Percentiles rank a stretch among this genome's conserved stretches.
Evolutionary conservation across 176 grass and related monocot genomes (phyloP).

Genomic region (barley (Hordeum vulgare)): DNA sequence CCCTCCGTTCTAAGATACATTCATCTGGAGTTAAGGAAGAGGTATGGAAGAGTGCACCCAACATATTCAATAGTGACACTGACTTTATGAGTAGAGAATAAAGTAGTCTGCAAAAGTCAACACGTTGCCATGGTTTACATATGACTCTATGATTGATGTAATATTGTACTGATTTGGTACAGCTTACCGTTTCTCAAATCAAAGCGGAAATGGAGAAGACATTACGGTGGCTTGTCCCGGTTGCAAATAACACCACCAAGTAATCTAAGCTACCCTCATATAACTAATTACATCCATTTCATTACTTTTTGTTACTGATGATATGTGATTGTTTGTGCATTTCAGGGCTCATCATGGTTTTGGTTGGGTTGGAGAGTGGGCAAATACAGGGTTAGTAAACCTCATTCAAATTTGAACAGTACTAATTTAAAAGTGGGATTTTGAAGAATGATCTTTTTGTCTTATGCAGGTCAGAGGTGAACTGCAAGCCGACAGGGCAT

Average conservation of each 20-base stretch:
- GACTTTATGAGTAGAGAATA: neutral
- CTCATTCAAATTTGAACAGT: constrained; percentile 6
- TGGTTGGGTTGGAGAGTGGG: constrained; percentile 92
- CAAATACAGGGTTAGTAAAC: constrained; percentile 59
- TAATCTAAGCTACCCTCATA: constrained; percentile 38
- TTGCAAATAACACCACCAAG: constrained; percentile 95
- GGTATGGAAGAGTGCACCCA: constrained; percentile 37
- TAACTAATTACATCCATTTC: neutral
- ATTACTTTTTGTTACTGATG: constrained; percentile 29
- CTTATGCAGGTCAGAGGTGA: constrained; percentile 65
- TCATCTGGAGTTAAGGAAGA: constrained; percentile 79
- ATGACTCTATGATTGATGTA: constrained; percentile 7
- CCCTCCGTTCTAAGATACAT: constrained; percentile 65
- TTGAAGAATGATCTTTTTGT: neutral
- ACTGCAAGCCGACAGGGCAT: constrained; percentile 63
- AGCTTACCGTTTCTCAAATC: constrained; percentile 77
- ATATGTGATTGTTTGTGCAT: constrained; percentile 10
- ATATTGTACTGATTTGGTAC: constrained; percentile 25
- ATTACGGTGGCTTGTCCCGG: constrained; percentile 70
- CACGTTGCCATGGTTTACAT: constrained; percentile 1
- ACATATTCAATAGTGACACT: neutral
- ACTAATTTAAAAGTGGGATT: neutral
- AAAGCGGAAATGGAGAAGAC: constrained; percentile 97
- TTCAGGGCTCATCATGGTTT: constrained; percentile 85
- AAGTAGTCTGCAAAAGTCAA: constrained; percentile 17